Conservation (phyloP, 2,329 filamentous ascomycete genomes). For the Didymella segeticola region DNA sequence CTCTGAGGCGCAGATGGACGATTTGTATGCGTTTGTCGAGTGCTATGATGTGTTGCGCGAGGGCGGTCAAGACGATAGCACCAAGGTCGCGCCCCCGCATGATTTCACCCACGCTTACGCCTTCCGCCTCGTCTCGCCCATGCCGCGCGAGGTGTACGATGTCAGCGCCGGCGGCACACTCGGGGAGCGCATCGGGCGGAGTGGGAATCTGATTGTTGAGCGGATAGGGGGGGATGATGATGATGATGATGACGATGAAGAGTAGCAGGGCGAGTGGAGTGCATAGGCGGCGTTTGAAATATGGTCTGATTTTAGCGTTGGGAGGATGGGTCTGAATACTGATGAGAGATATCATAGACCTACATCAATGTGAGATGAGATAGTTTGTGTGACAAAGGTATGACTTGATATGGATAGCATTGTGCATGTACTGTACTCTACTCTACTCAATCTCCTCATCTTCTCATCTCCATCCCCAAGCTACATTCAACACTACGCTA, state of each 20-base stretch:
- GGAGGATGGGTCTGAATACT: too few relatives aligned
- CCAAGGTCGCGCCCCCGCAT: slow-evolving; percentile 59
- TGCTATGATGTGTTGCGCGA: slow-evolving; percentile 62
- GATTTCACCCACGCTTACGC: slow-evolving; percentile 79
- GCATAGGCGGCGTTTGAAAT: neutral
- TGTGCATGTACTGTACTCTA: too few relatives aligned
- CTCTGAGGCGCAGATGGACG: slow-evolving; percentile 75
- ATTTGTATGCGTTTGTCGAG: slow-evolving; percentile 95
- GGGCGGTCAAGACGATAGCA: too few relatives aligned
- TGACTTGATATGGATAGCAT: too few relatives aligned
- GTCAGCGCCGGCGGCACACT: slow-evolving; percentile 71
- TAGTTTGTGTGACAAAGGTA: too few relatives aligned
- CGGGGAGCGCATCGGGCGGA: slow-evolving; percentile 76
- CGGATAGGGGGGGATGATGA: slow-evolving; percentile 64
- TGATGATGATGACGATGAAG: slow-evolving; percentile 51
- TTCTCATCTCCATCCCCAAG: too few relatives aligned
- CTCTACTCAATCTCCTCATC: neutral
- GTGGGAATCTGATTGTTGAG: slow-evolving; percentile 91
- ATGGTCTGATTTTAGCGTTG: too few relatives aligned
- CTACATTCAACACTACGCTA: neutral
- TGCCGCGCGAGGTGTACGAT: slow-evolving; percentile 84
- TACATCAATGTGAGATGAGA: too few relatives aligned
- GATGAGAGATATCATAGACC: too few relatives aligned
- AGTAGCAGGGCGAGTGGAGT: neutral
- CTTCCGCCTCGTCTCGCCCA: slow-evolving; percentile 84